A percentile compares a stretch with the other conserved stretches of the same genome.
Conservation (phyloP, 257 asterid species). For the Solanum ossicruentum region DNA sequence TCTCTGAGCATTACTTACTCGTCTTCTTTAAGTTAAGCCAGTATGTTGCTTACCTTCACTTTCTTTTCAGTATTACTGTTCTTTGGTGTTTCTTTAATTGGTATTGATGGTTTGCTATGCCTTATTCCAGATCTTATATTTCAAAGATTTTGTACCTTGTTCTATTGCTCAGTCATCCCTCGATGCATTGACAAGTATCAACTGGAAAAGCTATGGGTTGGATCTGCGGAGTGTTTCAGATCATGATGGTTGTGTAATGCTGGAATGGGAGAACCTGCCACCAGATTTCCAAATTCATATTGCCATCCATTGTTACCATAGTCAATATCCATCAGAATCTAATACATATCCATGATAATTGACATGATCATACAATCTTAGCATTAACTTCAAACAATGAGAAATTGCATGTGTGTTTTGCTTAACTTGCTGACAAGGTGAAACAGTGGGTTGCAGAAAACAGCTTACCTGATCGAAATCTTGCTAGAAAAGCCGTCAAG, state of each 20-base stretch:
- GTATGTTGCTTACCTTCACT: not conserved
- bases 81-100: not conserved
- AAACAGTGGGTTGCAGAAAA: conserved; percentile 15
- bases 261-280: conserved; percentile 83
- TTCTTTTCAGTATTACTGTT: not conserved
- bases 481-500: conserved; percentile 59
- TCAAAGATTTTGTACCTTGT: conserved; percentile 63
- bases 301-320: conserved; percentile 48
- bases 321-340: conserved; percentile 50
- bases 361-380: not conserved
- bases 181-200: conserved; percentile 55
- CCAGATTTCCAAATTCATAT: conserved; percentile 50
- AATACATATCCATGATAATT: not conserved
- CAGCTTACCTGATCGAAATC: conserved; percentile 22
- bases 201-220: conserved; percentile 77
- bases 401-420: not conserved
- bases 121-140: conserved; percentile 45
- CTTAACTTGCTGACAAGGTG: conserved; percentile 42
- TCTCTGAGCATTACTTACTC: not conserved
- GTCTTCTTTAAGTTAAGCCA: not conserved
- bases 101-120: not conserved
- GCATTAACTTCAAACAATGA: not conserved
- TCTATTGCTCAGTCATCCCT: conserved; percentile 41
- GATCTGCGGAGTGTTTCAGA: conserved; percentile 38
- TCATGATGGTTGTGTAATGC: conserved; percentile 35